Conservation (phyloP, 768 basidiomycete species). For the Rhodosporidiobolus odoratus region DNA sequence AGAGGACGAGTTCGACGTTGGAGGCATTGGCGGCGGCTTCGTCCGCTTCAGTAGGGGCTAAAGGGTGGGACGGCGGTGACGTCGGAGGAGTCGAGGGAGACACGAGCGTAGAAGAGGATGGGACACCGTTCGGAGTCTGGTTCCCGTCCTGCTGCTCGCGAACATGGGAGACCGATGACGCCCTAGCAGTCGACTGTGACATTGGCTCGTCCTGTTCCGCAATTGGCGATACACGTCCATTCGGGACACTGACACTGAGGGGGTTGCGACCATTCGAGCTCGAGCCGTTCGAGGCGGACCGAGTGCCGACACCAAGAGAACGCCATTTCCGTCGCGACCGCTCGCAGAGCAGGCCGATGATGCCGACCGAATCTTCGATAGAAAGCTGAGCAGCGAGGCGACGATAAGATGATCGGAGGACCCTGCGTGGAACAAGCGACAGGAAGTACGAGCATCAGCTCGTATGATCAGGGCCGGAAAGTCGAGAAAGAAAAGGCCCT, state of each 20-base stretch:
- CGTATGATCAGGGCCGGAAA: no score
- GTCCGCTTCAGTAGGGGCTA: neutral
- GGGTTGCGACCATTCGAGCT: neutral
- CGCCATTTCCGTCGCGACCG: conserved; percentile 33
- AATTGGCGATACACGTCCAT: neutral
- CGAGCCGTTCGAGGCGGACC: neutral
- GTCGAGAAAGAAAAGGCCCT: neutral
- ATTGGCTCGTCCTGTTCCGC: conserved; percentile 9
- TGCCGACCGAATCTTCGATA: conserved; percentile 1
- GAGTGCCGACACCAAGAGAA: conserved; percentile 29
- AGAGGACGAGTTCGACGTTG: conserved; percentile 23
- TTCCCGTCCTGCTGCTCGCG: neutral
- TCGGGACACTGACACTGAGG: conserved; percentile 11
- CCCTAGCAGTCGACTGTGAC: neutral
- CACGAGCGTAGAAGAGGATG: neutral
- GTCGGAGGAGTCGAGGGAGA: neutral
- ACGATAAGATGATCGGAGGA: conserved; percentile 23
- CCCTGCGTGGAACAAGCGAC: neutral
- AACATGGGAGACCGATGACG: no score
- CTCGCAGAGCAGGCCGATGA: conserved; percentile 29
- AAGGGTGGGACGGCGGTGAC: neutral
- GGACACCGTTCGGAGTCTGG: neutral
- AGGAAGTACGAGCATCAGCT: neutral
- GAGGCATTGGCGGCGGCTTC: neutral
- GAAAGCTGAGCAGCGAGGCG: neutral